Base-by-base conservation (phyloP, 1,284 basidiomycete genomes). In the Chalciporus piperatoides region DNA sequence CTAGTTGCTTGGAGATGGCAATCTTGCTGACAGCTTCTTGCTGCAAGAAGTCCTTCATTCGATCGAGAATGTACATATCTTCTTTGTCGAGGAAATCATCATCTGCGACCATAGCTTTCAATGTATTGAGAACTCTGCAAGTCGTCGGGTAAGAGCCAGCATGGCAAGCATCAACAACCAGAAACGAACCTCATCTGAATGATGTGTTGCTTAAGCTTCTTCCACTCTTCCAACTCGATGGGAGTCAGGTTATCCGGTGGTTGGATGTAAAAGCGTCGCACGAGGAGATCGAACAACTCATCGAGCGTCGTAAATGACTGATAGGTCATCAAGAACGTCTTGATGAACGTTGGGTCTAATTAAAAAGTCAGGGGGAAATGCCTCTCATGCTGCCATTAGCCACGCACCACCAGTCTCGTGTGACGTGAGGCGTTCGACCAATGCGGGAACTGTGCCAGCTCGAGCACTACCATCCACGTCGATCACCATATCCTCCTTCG, bases 251-350 rank as follows among this genome's bases (percentile, higher is more conserved):
- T 84, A 0, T 79, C 74, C 0, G 96, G 97, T 11, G 89, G 78
- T 40, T 81, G 72, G 37, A 97, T 86, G 59, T 79, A 80, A 71
- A 94, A 99, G 6, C 97, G 85, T 49, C 81, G 77, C 9, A 91
- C 80, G 23, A 99, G 80, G n/a, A 92, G 74, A 46, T 92, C 84
- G 51, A 98, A 86, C 19, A 99, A 72, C 52, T 93, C 87, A 49
- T 92, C 80, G 15, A 92, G 75, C 1, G 86, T 87, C 12, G 92
- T 93, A 68, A 99, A 99, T 0, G 93, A 96, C 59, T 95, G 92
- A 76, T 94, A 97, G 1, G 97, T 99, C 80, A 97, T 89, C 54
- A 99, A 70, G 79, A 99, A 99, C 1, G 94, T 89, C 65, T 90
- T 88, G 65, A 85, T 90, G 71, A 92, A 99, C 6, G 82, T 81